Base-by-base conservation (phyloP, 768 basidiomycete species). In the Suillus cothurnatus region DNA sequence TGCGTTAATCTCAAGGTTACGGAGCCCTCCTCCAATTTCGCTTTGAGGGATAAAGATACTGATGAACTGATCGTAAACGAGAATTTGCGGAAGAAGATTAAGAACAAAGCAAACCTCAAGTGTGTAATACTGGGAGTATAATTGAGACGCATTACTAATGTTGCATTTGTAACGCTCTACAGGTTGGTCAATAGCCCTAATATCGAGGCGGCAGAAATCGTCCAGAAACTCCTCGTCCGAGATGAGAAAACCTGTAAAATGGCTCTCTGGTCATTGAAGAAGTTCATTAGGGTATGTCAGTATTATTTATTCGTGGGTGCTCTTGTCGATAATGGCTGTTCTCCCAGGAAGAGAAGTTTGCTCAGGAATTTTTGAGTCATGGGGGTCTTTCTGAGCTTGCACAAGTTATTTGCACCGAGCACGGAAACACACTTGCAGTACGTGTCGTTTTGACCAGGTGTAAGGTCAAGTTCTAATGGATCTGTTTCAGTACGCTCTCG, bases 401-500 rank as follows among this genome's bases (percentile, higher is more conserved):
- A 38, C 81, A 84, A 36, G 85, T 92, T 45, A 91, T 95, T 66
- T 81, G 84, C 63, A 77, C 77, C 3, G 83, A 82, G 21, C 86
- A 88, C 62, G 94, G 95, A 43, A 97, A 97, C 73, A 90, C 88
- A 1, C 86, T 97, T 45, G 94, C 95, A 50, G 93, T 94, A 69
- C 72, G 83, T 81, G 36, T 38, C 47, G 32, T 34, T 32, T 41
- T 60, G 50, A 41, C 28, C 32, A 43, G 55, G 52, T 9, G 63
- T 38, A 47, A 8, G 15, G 17, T 28, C 38, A 15, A 19, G 15
- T 32, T 7, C 39, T 55, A 57, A 41, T n/a, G 31, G 2, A 62
- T 50, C 56, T 53, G 21, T 50, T 68, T 64, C 66, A 95, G 93
- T 95, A 95, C 68, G 92, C 93, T 11, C 81, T 97, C 43, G 86